Evolutionary conservation across 805 yeast genomes (phyloP), one percentile per base, ranked within the genome.

Genomic region (Jamesozyma gamospora): DNA sequence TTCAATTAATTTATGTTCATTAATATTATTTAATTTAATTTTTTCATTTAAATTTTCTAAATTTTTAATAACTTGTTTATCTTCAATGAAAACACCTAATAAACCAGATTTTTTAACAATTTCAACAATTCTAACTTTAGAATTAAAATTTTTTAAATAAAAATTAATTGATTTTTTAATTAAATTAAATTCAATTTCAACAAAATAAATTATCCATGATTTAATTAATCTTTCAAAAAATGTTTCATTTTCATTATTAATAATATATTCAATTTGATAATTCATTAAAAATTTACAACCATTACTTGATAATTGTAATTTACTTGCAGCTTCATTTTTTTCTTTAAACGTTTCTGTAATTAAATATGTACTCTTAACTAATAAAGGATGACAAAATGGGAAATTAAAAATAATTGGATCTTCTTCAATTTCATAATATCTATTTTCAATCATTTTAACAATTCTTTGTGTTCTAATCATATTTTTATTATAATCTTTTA

Each of bases 61-160:
- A 28, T 17, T 35, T 17, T 13, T 42, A 16, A 19, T 10, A 8
- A 21, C 19, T 12, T 21, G 19, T 10, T 34, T 45, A 3, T 38
- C 35, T 14, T 37, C 32, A 21, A 34, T 28, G 14, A 30, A 14
- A 15, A 71, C 71, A 4, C 78, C 72, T 29, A 83, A 60, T 35
- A 76, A 73, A 0, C 94, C 94, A 57, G 71, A 81, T 8, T 72
- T 54, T 48, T 74, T 73, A 25, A 82, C 72, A 0, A 88, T 73
- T 40, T 72, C 72, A 19, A 63, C 48, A 5, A 63, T 49, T 34
- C 62, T 65, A 43, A 66, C 70, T 41, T 66, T 72, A 2, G 53
- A 46, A 1, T 73, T 71, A 11, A 74, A 56, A 29, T 52, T 55
- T 19, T 47, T 55, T 15, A 62, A 51, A 38, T 49, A 41, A 17